Evolutionary conservation across 305 asterid species (phyloP).

Genomic region (Rubia occidens): DNA sequence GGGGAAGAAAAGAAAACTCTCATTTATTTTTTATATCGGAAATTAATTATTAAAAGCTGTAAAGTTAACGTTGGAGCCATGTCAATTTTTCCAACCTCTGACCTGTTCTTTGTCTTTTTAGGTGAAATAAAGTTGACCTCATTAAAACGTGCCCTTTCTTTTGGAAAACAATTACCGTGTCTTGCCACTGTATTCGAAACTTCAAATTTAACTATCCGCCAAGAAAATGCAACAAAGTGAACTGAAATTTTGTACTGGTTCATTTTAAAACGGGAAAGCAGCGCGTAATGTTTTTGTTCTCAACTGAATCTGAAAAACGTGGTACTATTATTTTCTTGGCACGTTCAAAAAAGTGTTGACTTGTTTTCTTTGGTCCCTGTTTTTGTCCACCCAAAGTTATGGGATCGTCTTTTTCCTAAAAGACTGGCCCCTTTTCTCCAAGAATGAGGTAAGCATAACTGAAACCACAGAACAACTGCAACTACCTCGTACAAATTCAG

Average conservation of each 20-base stretch:
- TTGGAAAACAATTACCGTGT: conserved; percentile 30
- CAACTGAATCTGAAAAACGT: not conserved
- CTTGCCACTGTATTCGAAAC: conserved; percentile 25
- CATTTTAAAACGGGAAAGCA: not conserved
- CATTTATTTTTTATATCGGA: conserved; percentile 21
- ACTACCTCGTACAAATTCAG: not conserved
- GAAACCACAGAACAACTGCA: not conserved
- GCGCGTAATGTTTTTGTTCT: not conserved
- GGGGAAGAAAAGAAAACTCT: conserved; percentile 21
- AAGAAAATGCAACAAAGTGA: not conserved
- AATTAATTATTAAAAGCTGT: conserved; percentile 54
- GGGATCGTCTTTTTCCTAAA: not conserved
- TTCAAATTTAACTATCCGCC: not conserved
- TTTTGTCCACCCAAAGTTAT: conserved; percentile 5
- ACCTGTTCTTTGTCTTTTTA: conserved; percentile 70
- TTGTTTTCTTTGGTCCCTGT: conserved; percentile 1
- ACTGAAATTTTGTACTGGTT: not conserved
- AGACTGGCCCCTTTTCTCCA: not conserved
- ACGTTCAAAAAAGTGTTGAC: conserved; percentile 4
- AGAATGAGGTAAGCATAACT: conserved; percentile 1
- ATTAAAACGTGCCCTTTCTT: conserved; percentile 23
- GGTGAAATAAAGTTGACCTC: conserved; percentile 56
- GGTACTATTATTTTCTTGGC: conserved; percentile 5
- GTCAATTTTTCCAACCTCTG: conserved; percentile 50
- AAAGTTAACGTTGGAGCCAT: conserved; percentile 68